Evolutionary conservation across 352 stramenopile species (phyloP), one percentile per base, ranked within the genome.

Genomic region (Globisporangium okanoganense): DNA sequence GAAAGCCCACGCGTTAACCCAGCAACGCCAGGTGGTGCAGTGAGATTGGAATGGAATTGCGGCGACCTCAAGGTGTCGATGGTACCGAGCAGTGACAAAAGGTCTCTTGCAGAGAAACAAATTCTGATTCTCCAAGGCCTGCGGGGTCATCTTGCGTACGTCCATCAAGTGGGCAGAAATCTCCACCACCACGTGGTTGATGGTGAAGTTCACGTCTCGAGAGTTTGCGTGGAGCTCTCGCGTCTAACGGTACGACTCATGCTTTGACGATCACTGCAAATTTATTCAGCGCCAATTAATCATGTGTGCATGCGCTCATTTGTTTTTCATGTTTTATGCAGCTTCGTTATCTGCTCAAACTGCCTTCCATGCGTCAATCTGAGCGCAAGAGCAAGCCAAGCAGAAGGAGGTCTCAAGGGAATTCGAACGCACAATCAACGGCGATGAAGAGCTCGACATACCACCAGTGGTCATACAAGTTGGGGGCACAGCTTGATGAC

Each of bases 321-420:
- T 35, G 3, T 47, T 14, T 13, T 27, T 22, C 18, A 33, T 43
- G 24, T 43, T 20, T 13, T 25, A 29, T 33, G 20, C 51, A 86
- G 77, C 50, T 81, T 44, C 55, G 69, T 22, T 85, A 83, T 64
- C 48, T 87, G 14, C 52, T 70, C 36, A 78, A 78, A 57, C 51
- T 72, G 20, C 75, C 77, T 22, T 67, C 55, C 7, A 41, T 54
- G 63, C 36, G 20, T n/a, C 27, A 10, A 12, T 40, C 25, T 1
- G 41, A 33, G 20, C 18, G 13, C 29, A 51, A 41, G n/a, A 51
- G 5, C 12, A 51, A 51, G 20, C 36, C 54, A 12, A 12, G 9
- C 12, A 51, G 5, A 36, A 51, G 22, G 20, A 45, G 14, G 10
- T n/a, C 40, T 9, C 9, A 35, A 24, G 22, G 18, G 22, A 24